Base-by-base conservation (phyloP, 371 early-diverging fungal genomes). In the Blakeslea trispora region DNA sequence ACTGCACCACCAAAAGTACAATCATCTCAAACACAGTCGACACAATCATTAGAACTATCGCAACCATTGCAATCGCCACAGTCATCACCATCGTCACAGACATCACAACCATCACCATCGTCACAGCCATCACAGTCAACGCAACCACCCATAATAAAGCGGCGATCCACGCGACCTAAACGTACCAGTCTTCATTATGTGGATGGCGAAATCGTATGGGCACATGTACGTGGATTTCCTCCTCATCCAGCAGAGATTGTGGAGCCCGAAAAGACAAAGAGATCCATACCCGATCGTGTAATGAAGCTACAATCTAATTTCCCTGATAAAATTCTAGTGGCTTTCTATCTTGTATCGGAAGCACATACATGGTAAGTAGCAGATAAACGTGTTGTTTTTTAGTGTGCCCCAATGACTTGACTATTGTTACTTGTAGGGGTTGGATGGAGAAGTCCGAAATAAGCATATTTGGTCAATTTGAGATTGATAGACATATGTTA, bases 181-280 rank as follows among this genome's bases (percentile, higher is more conserved):
- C 34, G 18, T 14, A n/a, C 23, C 13, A 5, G 3, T 15, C 17
- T 57, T 4, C 42, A 34, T 17, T 57, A 49, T 50, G 43, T 28
- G 13, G 17, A 57, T 9, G 44, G 57, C 31, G 54, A 64, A 28
- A 60, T 72, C 58, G 71, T 75, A 9, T 75, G 76, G 76, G 76
- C 76, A 1, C 63, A 64, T 17, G 72, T 75, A 1, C 53, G 43
- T 44, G 70, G 72, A 11, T 75, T 70, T 39, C 76, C 76, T 14
- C 56, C 68, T 2, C 76, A 75, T 51, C 76, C 76, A 43, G 47
- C 47, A 28, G 5, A 45, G 45, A 45, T 45, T 45, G 45, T 47
- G 8, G 32, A 47, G 31, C 32, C 15, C 5, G 2, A n/a, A 13
- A 9, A 11, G 17, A 32, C 28, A 28, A 32, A 47, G 1, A 31